Base-by-base conservation (phyloP, 1,139 yeast genomes). In the Arxiozyma telluris region DNA sequence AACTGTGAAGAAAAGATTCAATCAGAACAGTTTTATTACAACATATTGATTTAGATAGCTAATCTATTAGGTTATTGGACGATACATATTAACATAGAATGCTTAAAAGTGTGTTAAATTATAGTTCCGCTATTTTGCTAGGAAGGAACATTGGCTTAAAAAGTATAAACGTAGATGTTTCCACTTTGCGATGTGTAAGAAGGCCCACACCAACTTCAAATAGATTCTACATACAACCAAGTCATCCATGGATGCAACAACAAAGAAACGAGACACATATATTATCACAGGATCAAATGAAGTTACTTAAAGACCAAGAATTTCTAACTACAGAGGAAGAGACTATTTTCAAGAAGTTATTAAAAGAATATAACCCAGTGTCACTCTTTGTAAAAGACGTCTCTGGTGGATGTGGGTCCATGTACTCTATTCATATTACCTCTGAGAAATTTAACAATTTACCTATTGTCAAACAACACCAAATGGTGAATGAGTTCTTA, bases 401-500 rank as follows among this genome's bases (percentile, higher is more conserved):
- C 5, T 84, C 94, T 27, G 98, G 90, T 23, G 98, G 99, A 0
- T 94, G 98, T 73, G 99, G 99, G 0, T 90, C 97, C 3, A 93
- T 93, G 98, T 94, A 89, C 72, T 90, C 96, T 49, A 93, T 93
- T 52, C 75, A 79, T 57, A 80, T 94, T 23, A 87, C 83, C 45
- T 84, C 96, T 55, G 76, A 75, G 1, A 75, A 81, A 64, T 93
- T 93, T 72, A 82, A 85, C 62, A 96, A 96, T 0, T 68, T 87
- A 47, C 75, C 88, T 2, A 87, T 88, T 83, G 78, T 93, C 59
- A 90, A 90, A 67, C 99, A 93, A 70, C 98, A 93, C 67, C 78
- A 96, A 58, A 71, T 91, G 64, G 98, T 93, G 25, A 93, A 93
- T 71, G 82, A 82, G 54, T 76, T 84, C 3, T 75, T 93, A 61